These are phyloP conservation scores for Ophiostoma sp. DNA, from an alignment of 2,329 filamentous ascomycete genomes.

Conservation along the genomic window DNA sequence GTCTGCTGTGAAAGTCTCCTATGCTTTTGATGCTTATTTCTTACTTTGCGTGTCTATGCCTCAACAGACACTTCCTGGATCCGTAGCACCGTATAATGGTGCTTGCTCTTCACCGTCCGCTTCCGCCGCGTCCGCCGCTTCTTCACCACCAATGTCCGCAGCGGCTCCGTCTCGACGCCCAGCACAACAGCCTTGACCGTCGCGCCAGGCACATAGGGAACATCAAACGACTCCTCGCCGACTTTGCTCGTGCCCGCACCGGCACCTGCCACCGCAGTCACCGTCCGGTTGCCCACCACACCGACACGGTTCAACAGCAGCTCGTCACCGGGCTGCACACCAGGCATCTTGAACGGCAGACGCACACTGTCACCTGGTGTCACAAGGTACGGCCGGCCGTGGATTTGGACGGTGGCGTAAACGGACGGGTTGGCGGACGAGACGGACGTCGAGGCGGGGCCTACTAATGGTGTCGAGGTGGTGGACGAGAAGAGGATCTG, in stretches of 20 bases:
- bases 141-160: constrained; percentile 77
- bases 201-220: constrained; percentile 25
- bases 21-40: background rate
- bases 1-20: background rate
- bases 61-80: constrained; percentile 62
- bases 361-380: constrained; percentile 73
- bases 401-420: constrained; percentile 78
- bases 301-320: constrained; percentile 85
- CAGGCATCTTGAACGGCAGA: constrained; percentile 77
- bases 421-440: constrained; percentile 26
- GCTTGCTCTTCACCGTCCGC: constrained; percentile 83
- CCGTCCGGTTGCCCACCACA: constrained; percentile 69
- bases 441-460: background rate
- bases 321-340: constrained; percentile 76
- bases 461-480: background rate
- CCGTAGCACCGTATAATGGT: constrained; percentile 80
- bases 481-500: constrained; percentile 19
- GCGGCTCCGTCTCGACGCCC: constrained; percentile 77
- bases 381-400: constrained; percentile 76
- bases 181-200: constrained; percentile 65
- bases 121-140: constrained; percentile 73
- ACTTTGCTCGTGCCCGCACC: background rate
- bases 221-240: background rate
- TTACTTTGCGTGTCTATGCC: background rate
- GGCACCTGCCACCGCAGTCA: constrained; percentile 26